Conservation (phyloP, 1,284 basidiomycete species). For the Ganoderma leucocontextum region DNA sequence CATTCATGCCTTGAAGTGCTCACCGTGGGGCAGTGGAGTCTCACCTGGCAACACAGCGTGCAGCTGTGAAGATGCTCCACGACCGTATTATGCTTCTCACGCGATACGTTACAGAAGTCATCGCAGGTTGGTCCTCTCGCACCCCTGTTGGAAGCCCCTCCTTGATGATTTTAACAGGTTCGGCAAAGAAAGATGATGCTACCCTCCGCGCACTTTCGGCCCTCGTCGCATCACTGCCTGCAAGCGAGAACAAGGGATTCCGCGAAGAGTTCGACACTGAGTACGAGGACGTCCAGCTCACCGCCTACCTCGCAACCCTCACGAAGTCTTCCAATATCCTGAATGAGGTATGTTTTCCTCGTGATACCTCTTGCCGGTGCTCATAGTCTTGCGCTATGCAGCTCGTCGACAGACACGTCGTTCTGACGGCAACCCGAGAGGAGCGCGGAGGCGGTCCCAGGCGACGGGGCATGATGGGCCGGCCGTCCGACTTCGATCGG, state of each 20-base stretch:
- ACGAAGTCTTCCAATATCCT: conserved; percentile 89
- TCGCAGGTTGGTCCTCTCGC: conserved; percentile 63
- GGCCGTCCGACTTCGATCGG: conserved; percentile 60
- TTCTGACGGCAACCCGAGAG: conserved; percentile 44
- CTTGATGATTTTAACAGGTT: conserved; percentile 11
- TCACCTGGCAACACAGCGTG: conserved; percentile 89
- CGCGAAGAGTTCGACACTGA: conserved; percentile 90
- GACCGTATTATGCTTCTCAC: conserved; percentile 88
- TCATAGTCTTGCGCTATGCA: conserved; percentile 17
- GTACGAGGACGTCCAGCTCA: conserved; percentile 95
- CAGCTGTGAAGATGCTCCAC: conserved; percentile 95
- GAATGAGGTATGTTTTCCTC: conserved; percentile 77
- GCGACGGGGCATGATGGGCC: conserved; percentile 44
- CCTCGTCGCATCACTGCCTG: conserved; percentile 86
- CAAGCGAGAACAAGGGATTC: conserved; percentile 82
- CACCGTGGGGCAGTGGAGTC: conserved; percentile 75
- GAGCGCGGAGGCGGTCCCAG: conserved; percentile 39
- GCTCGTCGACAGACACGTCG: conserved; percentile 48
- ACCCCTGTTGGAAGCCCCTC: background rate
- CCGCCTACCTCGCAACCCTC: conserved; percentile 86
- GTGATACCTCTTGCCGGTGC: background rate
- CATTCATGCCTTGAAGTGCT: background rate
- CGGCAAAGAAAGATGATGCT: conserved; percentile 75
- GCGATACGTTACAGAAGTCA: conserved; percentile 81
- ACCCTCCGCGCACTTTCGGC: conserved; percentile 87